Evolutionary conservation across 2,329 filamentous ascomycete genomes (phyloP).

Genomic region (Aurifilum marmelostoma): DNA sequence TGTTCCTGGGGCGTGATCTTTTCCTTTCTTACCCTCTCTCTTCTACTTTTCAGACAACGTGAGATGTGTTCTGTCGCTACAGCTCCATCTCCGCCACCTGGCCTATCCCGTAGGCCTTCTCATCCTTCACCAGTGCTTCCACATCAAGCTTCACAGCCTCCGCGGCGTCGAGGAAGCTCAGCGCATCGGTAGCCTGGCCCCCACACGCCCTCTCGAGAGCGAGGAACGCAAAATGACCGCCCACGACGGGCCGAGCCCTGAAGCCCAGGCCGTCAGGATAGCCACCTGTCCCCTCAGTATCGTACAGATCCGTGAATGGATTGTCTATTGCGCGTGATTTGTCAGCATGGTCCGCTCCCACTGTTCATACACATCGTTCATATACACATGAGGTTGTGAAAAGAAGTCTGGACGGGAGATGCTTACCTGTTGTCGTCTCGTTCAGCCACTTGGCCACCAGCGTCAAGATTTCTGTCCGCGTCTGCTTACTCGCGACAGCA

Average conservation of each 20-base stretch:
- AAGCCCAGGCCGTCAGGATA: conserved; percentile 73
- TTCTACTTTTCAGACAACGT: neutral
- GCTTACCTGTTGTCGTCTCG: conserved; percentile 70
- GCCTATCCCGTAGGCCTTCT: conserved; percentile 29
- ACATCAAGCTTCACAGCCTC: conserved; percentile 41
- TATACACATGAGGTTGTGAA: neutral
- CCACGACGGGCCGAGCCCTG: conserved; percentile 81
- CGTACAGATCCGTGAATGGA: conserved; percentile 80
- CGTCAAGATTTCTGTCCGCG: conserved; percentile 72
- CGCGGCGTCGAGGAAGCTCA: conserved; percentile 53
- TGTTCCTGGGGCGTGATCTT: too few relatives aligned
- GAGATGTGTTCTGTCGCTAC: neutral
- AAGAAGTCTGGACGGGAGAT: neutral
- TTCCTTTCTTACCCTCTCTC: neutral
- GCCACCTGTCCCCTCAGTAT: conserved; percentile 75
- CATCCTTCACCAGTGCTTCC: conserved; percentile 34
- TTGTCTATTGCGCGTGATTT: conserved; percentile 53
- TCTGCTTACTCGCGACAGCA: conserved; percentile 70
- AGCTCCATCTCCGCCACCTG: conserved; percentile 23
- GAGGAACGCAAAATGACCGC: conserved; percentile 83
- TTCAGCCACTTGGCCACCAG: conserved; percentile 81
- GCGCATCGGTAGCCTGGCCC: conserved; percentile 63
- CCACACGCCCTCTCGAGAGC: conserved; percentile 80
- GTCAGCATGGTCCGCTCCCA: conserved; percentile 24
- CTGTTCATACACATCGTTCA: neutral